Percentiles rank a stretch among this genome's conserved stretches.
These are phyloP conservation scores for Xylaria sp. DNA, from an alignment of 2,329 filamentous ascomycete species.

Conservation along the genomic window DNA sequence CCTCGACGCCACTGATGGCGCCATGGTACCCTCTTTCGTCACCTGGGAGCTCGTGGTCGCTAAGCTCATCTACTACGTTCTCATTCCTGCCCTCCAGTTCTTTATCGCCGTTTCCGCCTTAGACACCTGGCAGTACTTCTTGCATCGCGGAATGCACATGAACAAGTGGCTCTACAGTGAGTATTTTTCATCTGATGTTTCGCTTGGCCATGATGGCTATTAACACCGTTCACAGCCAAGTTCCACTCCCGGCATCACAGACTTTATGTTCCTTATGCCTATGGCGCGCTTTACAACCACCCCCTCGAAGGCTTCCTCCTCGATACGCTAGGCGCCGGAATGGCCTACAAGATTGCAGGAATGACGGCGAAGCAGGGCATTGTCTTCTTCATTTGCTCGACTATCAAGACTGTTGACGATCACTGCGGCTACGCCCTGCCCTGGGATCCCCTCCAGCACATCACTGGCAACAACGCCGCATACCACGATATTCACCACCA, in stretches of 20 bases:
- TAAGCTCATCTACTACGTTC: conserved; percentile 70
- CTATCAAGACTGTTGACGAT: conserved; percentile 95
- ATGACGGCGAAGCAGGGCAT: conserved; percentile 86
- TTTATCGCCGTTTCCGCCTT: conserved; percentile 67
- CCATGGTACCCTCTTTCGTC: conserved; percentile 66
- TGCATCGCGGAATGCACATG: conserved; percentile 93
- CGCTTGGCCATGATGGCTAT: conserved; percentile 38
- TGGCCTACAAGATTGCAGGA: conserved; percentile 74
- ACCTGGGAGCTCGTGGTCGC: conserved; percentile 74
- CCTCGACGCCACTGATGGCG: conserved; percentile 47
- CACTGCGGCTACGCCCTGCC: conserved; percentile 96
- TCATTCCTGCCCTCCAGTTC: conserved; percentile 75
- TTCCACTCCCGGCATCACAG: conserved; percentile 96
- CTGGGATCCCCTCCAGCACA: conserved; percentile 86
- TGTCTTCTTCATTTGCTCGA: conserved; percentile 81
- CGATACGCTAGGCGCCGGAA: conserved; percentile 79
- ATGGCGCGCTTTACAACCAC: conserved; percentile 95
- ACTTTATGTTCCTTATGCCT: conserved; percentile 95
- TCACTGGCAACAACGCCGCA: conserved; percentile 90
- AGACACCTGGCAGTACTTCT: conserved; percentile 98
- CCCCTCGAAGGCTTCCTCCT: conserved; percentile 89
- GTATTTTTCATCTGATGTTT: conserved; percentile 46
- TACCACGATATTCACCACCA: conserved; percentile 99
- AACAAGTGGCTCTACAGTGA: conserved; percentile 95
- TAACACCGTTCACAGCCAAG: conserved; percentile 50